These are phyloP conservation scores for Pittosporum tobira DNA, from an alignment of 129 eudicot genomes.

Conservation along the genomic window DNA sequence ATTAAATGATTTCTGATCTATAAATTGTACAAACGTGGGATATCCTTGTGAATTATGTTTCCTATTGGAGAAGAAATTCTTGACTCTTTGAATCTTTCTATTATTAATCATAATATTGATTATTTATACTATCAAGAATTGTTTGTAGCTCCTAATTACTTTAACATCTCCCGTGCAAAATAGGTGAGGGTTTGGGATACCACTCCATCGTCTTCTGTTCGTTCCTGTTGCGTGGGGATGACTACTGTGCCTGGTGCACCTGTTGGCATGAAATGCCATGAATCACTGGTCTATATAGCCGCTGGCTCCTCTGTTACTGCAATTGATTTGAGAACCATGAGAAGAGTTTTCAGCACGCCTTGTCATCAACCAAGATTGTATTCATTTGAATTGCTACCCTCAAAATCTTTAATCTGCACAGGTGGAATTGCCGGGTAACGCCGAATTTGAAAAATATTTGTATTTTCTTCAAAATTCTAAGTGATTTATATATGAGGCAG, in stretches of 20 bases:
- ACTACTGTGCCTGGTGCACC: constrained; percentile 51
- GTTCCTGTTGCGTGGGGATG: constrained; percentile 71
- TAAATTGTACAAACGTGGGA: not conserved
- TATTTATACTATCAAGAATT: not conserved
- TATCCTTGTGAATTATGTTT: no score
- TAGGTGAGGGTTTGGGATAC: constrained; percentile 90
- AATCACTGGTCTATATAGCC: constrained; percentile 63
- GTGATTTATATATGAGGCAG: no score
- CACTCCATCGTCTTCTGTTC: constrained; percentile 43
- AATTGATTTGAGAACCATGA: constrained; percentile 80
- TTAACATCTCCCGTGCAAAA: constrained; percentile 9
- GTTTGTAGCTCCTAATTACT: not conserved
- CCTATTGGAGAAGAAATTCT: not conserved
- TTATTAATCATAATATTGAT: no score
- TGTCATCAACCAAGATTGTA: constrained; percentile 26
- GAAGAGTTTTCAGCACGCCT: constrained; percentile 33
- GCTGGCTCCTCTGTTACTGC: constrained; percentile 59
- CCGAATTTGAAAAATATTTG: not conserved
- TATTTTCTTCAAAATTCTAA: not conserved
- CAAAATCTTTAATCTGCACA: constrained; percentile 62
- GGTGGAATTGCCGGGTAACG: constrained; percentile 62
- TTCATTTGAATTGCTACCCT: constrained; percentile 54
- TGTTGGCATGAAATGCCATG: constrained; percentile 66
- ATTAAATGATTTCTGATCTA: not conserved
- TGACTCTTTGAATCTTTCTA: no score